A percentile compares a stretch with the other conserved stretches of the same genome.
Conservation (phyloP, 2,329 filamentous ascomycete species). For the Cladophialophora carrionii region DNA sequence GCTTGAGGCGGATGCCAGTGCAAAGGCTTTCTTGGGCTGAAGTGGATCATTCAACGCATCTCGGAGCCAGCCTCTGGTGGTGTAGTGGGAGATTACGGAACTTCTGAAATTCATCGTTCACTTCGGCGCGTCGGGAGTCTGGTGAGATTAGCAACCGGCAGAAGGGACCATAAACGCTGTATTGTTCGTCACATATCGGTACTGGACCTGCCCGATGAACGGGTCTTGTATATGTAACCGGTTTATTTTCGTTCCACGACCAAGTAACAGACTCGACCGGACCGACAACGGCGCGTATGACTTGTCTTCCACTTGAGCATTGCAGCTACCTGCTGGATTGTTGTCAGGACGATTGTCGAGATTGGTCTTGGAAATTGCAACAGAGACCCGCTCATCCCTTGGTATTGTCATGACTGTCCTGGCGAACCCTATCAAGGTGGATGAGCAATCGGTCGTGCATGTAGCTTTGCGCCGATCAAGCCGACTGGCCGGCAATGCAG, state of each 20-base stretch:
- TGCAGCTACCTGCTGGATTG: neutral
- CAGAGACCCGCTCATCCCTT: neutral
- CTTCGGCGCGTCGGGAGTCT: neutral
- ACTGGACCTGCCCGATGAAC: neutral
- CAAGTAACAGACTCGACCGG: neutral
- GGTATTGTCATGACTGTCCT: conserved; percentile 1
- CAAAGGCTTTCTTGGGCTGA: conserved; percentile 24
- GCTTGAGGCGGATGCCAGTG: conserved; percentile 28
- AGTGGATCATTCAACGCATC: neutral
- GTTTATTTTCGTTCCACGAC: neutral
- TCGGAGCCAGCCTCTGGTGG: neutral
- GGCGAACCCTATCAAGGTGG: neutral
- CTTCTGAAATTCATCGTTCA: neutral
- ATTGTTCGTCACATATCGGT: neutral
- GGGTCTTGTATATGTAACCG: neutral
- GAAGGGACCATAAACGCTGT: neutral
- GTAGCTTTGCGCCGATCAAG: conserved; percentile 28
- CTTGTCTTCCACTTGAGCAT: neutral
- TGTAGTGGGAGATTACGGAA: neutral
- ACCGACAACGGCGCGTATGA: too few relatives aligned
- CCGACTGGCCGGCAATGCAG: conserved; percentile 22
- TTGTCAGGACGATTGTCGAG: neutral
- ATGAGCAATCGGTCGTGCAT: conserved; percentile 14
- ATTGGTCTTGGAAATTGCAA: too few relatives aligned
- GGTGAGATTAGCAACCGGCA: neutral